Percentiles rank a stretch among this genome's conserved stretches.
These are phyloP conservation scores for Trichoderma semiorbis DNA, from an alignment of 2,329 filamentous ascomycete genomes.

Conservation along the genomic window DNA sequence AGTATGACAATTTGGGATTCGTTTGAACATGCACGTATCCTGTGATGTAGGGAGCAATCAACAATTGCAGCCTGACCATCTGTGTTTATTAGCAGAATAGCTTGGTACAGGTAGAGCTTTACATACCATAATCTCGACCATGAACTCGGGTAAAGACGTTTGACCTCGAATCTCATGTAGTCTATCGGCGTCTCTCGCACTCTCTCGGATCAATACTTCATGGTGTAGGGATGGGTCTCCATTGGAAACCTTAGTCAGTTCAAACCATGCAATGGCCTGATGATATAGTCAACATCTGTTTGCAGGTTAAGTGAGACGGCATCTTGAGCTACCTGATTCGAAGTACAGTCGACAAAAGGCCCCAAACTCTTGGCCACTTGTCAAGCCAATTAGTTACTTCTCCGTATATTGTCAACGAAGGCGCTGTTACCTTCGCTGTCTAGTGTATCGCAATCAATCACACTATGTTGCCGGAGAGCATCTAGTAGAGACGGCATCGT, in stretches of 20 bases:
- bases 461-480: slow-evolving; percentile 27
- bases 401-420: not conserved
- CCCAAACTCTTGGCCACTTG: slow-evolving; percentile 28
- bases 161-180: slow-evolving; percentile 24
- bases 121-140: slow-evolving; percentile 53
- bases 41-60: slow-evolving; percentile 41
- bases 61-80: slow-evolving; percentile 54
- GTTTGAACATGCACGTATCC: slow-evolving; percentile 49
- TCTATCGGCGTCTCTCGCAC: slow-evolving; percentile 25
- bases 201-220: slow-evolving; percentile 29
- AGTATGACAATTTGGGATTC: slow-evolving; percentile 44
- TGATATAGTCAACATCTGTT: not conserved
- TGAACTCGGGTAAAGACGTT: slow-evolving; percentile 42
- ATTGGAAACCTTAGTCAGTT: slow-evolving; percentile 27
- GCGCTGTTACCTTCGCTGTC: slow-evolving; percentile 29
- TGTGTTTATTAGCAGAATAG: slow-evolving; percentile 23
- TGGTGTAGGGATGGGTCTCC: slow-evolving; percentile 27
- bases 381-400: slow-evolving; percentile 8
- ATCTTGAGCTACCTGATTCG: slow-evolving; percentile 30
- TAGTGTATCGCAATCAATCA: slow-evolving; percentile 37
- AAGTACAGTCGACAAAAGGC: slow-evolving; percentile 37
- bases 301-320: not conserved
- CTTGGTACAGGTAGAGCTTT: not conserved
- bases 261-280: slow-evolving; percentile 34
- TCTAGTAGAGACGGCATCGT: slow-evolving; percentile 30